These are phyloP conservation scores for Paraconiothyrium brasiliense DNA, from an alignment of 2,329 filamentous ascomycete species.

Conservation along the genomic window DNA sequence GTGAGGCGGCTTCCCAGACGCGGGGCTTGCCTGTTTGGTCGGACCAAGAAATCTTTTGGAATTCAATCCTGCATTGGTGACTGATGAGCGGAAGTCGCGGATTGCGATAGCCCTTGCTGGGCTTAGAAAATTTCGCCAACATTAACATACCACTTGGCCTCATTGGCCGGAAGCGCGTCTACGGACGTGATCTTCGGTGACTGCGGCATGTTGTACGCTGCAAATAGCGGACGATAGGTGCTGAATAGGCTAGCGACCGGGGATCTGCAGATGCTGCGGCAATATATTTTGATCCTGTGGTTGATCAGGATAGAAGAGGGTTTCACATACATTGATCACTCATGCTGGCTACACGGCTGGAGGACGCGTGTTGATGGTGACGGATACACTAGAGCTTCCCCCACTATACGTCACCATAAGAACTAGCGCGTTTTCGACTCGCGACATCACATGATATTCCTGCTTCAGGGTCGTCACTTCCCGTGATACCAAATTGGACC, in stretches of 20 bases:
- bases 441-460: neutral
- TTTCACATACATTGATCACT: neutral
- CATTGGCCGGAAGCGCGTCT: constrained; percentile 59
- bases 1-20: constrained; percentile 61
- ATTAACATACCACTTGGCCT: constrained; percentile 60
- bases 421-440: constrained; percentile 2
- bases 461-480: too few relatives aligned
- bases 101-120: neutral
- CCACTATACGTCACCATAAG: neutral
- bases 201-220: constrained; percentile 46
- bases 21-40: constrained; percentile 58
- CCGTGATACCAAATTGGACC: too few relatives aligned
- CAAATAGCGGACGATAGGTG: constrained; percentile 17
- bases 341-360: neutral
- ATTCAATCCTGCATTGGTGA: constrained; percentile 43
- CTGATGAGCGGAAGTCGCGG: neutral
- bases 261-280: neutral
- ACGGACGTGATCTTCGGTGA: constrained; percentile 46
- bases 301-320: constrained; percentile 8
- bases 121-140: too few relatives aligned
- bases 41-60: constrained; percentile 63
- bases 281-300: constrained; percentile 1
- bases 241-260: constrained; percentile 25
- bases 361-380: neutral
- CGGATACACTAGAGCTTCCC: neutral